Evolutionary conservation across 441 rosid genomes (phyloP).

Genomic region (Arabidopsis lyrata): DNA sequence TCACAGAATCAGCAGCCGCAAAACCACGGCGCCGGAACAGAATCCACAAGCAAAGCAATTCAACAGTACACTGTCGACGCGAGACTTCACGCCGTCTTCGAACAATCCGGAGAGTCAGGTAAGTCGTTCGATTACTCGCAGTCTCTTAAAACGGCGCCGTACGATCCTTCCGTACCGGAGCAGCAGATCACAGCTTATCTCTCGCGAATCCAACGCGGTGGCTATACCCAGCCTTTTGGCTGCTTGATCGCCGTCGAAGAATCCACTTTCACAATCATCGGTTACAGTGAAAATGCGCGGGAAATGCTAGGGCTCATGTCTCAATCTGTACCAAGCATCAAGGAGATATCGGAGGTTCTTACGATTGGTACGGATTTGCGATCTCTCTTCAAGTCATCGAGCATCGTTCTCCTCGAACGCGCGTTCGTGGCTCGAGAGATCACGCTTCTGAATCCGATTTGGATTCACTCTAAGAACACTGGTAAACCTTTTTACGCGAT

Average conservation of each 20-base stretch:
- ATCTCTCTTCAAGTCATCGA: conserved; percentile 65
- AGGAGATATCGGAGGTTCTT: conserved; percentile 69
- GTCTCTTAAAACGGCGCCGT: conserved; percentile 64
- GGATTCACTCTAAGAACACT: conserved; percentile 80
- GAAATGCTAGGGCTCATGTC: conserved; percentile 83
- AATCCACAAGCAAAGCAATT: conserved; percentile 79
- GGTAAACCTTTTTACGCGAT: conserved; percentile 89
- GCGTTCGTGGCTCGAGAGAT: conserved; percentile 91
- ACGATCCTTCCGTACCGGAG: conserved; percentile 61
- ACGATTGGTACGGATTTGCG: conserved; percentile 73
- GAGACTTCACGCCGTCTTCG: conserved; percentile 87
- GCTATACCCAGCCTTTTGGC: conserved; percentile 85
- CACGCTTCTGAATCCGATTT: conserved; percentile 75
- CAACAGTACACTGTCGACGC: conserved; percentile 97
- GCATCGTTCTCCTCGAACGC: conserved; percentile 67
- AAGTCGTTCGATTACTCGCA: conserved; percentile 87
- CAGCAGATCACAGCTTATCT: conserved; percentile 81
- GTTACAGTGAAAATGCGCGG: conserved; percentile 79
- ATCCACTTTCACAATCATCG: conserved; percentile 61
- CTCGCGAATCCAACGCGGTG: conserved; percentile 86
- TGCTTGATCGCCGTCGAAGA: conserved; percentile 88
- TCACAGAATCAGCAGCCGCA: conserved; percentile 30
- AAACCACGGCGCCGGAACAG: conserved; percentile 38
- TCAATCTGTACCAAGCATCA: conserved; percentile 80
- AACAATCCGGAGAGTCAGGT: conserved; percentile 85